Percentiles rank a stretch among this genome's conserved stretches.
These are phyloP conservation scores for Chlorella ohadii DNA, from an alignment of 139 green algal genomes.

Conservation along the genomic window DNA sequence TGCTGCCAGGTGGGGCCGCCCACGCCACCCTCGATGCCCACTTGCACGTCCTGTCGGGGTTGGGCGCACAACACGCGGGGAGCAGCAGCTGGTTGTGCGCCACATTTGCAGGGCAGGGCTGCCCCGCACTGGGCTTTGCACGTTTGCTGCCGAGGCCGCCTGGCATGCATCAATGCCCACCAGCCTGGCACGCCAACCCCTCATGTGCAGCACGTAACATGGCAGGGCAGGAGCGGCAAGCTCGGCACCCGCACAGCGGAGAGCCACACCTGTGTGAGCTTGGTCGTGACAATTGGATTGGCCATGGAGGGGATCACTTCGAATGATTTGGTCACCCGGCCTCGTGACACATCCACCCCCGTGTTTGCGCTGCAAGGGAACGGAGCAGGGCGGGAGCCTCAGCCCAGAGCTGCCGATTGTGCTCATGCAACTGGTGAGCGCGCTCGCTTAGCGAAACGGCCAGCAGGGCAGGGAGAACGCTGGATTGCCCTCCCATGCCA, in stretches of 20 bases:
- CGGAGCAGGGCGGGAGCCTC: background rate
- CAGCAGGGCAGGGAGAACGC: too few species aligned
- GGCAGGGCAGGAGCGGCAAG: too few species aligned
- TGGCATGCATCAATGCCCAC: too few species aligned
- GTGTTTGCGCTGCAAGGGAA: slow-evolving; percentile 24
- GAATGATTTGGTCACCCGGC: slow-evolving; percentile 42
- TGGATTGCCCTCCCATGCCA: too few species aligned
- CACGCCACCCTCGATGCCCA: slow-evolving; percentile 15
- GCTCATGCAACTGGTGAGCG: too few species aligned
- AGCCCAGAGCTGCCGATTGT: too few species aligned
- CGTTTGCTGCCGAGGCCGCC: too few species aligned
- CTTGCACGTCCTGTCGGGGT: background rate
- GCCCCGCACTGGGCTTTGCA: too few species aligned
- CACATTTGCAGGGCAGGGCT: background rate
- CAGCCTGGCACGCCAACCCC: too few species aligned
- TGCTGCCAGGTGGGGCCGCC: slow-evolving; percentile 23
- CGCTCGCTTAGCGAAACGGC: too few species aligned
- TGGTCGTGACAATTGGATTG: background rate
- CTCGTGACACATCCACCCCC: slow-evolving; percentile 36
- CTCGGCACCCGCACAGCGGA: too few species aligned
- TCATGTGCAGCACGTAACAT: too few species aligned
- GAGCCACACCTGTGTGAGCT: background rate
- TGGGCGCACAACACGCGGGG: background rate
- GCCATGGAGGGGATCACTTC: slow-evolving; percentile 42
- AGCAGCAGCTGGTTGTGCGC: background rate